These are phyloP conservation scores for Hypholoma sublateritium DNA, from an alignment of 768 basidiomycete species.

Conservation along the genomic window DNA sequence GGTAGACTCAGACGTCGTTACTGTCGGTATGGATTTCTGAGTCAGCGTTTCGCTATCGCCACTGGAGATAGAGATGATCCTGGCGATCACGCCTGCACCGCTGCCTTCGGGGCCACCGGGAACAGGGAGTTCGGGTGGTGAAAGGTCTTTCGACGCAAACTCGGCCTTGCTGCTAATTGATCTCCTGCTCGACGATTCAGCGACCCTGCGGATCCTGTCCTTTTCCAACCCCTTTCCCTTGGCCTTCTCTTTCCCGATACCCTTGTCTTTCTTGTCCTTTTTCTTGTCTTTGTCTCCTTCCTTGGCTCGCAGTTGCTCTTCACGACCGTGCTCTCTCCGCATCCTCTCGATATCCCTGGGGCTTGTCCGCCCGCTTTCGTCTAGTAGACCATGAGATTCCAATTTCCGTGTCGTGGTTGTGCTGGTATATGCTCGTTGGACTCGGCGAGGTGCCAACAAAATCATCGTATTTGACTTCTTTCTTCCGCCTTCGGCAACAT, in stretches of 20 bases:
- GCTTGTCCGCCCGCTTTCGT: conserved; percentile 37
- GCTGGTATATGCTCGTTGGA: conserved; percentile 79
- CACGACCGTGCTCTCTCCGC: conserved; percentile 23
- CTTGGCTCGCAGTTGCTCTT: conserved; percentile 15
- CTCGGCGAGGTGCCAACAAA: conserved; percentile 68
- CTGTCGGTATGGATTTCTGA: conserved; percentile 9
- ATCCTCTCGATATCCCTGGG: conserved; percentile 34
- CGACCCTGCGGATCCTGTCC: conserved; percentile 19
- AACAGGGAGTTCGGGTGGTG: neutral
- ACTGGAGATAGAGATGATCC: conserved; percentile 15
- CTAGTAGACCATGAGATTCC: conserved; percentile 65
- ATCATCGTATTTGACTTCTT: conserved; percentile 48
- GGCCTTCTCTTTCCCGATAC: conserved; percentile 29
- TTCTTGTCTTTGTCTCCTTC: conserved; percentile 12
- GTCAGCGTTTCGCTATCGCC: conserved; percentile 16
- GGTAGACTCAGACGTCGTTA: conserved; percentile 16
- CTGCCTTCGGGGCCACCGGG: conserved; percentile 25
- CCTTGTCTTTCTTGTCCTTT: conserved; percentile 13
- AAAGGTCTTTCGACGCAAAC: conserved; percentile 4
- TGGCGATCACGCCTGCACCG: conserved; percentile 24
- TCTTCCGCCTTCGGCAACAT: conserved; percentile 15
- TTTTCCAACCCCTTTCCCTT: conserved; percentile 25
- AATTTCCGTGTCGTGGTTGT: conserved; percentile 71
- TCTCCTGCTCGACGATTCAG: conserved; percentile 9
- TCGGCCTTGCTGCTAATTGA: conserved; percentile 1